phyloP scores from a whole-genome alignment of 768 basidiomycete species.

The Russula lepida region DNA sequence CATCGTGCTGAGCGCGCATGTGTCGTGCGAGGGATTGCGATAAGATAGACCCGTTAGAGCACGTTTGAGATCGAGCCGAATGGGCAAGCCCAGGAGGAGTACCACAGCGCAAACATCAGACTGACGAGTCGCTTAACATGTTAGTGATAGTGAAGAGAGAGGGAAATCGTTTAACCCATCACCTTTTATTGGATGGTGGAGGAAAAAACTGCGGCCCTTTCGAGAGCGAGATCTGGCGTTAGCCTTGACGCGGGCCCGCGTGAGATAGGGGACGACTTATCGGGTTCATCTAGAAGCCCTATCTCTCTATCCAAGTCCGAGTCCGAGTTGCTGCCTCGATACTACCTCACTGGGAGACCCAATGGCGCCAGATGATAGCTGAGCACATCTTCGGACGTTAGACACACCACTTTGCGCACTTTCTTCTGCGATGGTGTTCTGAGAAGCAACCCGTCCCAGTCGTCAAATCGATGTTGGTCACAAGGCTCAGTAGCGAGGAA shows the following conservation, averaged over 20 bases:
- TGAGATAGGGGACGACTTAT: slow-evolving; percentile 17
- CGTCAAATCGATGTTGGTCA: slow-evolving; percentile 15
- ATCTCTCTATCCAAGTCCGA: background rate
- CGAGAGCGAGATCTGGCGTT: background rate
- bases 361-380: background rate
- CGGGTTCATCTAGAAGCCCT: slow-evolving; percentile 16
- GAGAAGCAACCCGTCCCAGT: slow-evolving; percentile 2
- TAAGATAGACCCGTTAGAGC: background rate
- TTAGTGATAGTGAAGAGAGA: background rate
- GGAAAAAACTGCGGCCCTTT: background rate
- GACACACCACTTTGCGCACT: background rate
- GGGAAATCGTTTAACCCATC: background rate
- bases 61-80: background rate
- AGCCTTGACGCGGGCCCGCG: background rate
- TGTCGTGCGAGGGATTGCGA: background rate
- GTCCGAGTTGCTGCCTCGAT: background rate
- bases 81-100: background rate
- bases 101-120: background rate
- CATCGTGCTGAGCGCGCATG: background rate
- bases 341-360: slow-evolving; percentile 1
- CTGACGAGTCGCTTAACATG: background rate
- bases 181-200: background rate
- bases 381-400: background rate
- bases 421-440: background rate
- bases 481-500: background rate